A percentile compares a stretch with the other conserved stretches of the same genome.
Conservation (phyloP, 768 basidiomycete genomes). For the Bullera alba region DNA sequence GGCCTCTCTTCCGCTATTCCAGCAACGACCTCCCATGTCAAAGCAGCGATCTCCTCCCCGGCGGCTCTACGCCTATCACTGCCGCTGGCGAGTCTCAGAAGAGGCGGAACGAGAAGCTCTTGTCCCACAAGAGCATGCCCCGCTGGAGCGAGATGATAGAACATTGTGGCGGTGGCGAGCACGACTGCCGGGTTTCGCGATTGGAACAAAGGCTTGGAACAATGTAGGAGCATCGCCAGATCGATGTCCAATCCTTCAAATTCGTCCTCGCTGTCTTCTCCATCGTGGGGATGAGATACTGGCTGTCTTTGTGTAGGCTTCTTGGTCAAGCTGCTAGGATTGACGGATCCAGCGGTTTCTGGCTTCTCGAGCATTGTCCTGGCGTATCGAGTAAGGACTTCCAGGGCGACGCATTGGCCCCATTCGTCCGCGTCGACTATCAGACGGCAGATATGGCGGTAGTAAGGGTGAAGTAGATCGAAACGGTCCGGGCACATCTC, state of each 20-base stretch:
- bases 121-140: conserved; percentile 29
- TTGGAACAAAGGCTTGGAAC: conserved; percentile 69
- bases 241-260: conserved; percentile 57
- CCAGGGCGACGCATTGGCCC: conserved; percentile 78
- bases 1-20: conserved; percentile 60
- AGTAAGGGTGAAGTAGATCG: conserved; percentile 82
- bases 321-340: too few relatives aligned
- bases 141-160: conserved; percentile 63
- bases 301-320: conserved; percentile 42
- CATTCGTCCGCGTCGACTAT: conserved; percentile 91
- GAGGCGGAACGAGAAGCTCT: conserved; percentile 59
- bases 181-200: conserved; percentile 85
- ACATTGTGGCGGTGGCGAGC: conserved; percentile 62
- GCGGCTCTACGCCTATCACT: conserved; percentile 42
- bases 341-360: conserved; percentile 48
- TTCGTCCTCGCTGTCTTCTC: conserved; percentile 54
- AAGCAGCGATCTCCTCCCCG: conserved; percentile 61
- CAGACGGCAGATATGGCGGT: conserved; percentile 71
- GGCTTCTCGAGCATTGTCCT: conserved; percentile 64
- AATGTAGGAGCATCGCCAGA: conserved; percentile 63
- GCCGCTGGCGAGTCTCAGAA: conserved; percentile 63
- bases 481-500: conserved; percentile 77
- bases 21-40: conserved; percentile 65
- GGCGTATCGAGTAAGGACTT: conserved; percentile 72
- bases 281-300: neutral